A percentile compares a stretch with the other conserved stretches of the same genome.
phyloP scores from a whole-genome alignment of 805 yeast genomes.

The Kodamaea neixiangensis region DNA sequence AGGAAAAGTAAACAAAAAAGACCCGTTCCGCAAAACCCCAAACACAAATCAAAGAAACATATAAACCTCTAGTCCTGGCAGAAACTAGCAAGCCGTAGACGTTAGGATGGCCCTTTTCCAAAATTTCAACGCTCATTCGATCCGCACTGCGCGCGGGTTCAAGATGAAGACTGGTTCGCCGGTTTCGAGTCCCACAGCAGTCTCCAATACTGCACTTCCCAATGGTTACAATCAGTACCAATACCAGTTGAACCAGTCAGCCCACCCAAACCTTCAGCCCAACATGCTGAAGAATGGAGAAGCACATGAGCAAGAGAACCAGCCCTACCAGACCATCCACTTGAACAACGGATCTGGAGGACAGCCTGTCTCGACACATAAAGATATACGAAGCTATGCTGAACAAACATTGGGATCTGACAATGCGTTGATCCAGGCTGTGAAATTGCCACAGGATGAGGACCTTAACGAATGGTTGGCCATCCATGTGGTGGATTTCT shows the following conservation, averaged over 20 bases:
- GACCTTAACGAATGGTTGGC: constrained; percentile 94
- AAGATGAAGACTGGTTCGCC: constrained; percentile 43
- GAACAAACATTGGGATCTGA: constrained; percentile 95
- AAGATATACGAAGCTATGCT: constrained; percentile 82
- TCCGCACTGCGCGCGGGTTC: constrained; percentile 45
- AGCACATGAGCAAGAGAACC: neutral
- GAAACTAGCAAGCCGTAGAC: neutral
- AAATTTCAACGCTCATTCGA: constrained; percentile 45
- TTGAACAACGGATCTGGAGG: constrained; percentile 14
- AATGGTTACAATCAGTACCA: constrained; percentile 18
- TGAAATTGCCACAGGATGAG: constrained; percentile 89
- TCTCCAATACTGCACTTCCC: constrained; percentile 37
- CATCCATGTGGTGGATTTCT: constrained; percentile 95
- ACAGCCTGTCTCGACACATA: constrained; percentile 53
- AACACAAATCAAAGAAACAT: constrained; percentile 2
- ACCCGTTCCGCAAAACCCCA: neutral
- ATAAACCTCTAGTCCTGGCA: neutral
- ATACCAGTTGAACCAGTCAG: constrained; percentile 9
- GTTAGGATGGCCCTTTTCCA: constrained; percentile 40
- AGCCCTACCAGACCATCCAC: constrained; percentile 10
- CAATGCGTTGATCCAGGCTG: constrained; percentile 88
- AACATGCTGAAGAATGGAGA: neutral
- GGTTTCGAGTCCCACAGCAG: constrained; percentile 41
- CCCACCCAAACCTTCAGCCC: constrained; percentile 2
- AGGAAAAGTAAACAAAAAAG: neutral